These are phyloP conservation scores for Oenanthe sinensis DNA, from an alignment of 129 eudicot genomes.

Conservation along the genomic window DNA sequence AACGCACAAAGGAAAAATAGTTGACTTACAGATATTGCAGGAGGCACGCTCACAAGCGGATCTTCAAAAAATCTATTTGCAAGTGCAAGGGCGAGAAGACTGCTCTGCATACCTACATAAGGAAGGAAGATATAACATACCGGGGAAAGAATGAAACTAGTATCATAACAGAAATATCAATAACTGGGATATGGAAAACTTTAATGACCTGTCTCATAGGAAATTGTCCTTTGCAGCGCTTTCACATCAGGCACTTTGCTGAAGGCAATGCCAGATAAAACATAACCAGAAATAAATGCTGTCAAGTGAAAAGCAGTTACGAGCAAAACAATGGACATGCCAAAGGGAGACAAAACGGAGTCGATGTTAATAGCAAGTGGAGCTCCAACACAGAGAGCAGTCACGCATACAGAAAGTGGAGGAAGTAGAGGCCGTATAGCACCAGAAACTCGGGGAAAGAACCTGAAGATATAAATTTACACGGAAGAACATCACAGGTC, in stretches of 20 bases:
- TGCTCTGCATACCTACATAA: conserved; percentile 88
- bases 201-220: conserved; percentile 76
- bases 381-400: conserved; percentile 90
- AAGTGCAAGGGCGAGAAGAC: conserved; percentile 92
- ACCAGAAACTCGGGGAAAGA: conserved; percentile 55
- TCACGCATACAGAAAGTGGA: conserved; percentile 80
- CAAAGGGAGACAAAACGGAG: conserved; percentile 79
- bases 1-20: not conserved
- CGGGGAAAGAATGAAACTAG: not conserved
- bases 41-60: conserved; percentile 91
- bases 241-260: conserved; percentile 61
- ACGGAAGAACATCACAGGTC: not conserved
- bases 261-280: conserved; percentile 57
- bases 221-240: conserved; percentile 90
- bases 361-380: conserved; percentile 82
- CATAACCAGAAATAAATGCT: conserved; percentile 67
- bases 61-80: conserved; percentile 88
- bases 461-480: conserved; percentile 29
- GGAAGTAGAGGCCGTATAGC: conserved; percentile 78
- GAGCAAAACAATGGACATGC: conserved; percentile 65
- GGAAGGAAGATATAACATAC: not conserved
- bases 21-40: conserved; percentile 85
- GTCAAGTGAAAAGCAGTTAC: conserved; percentile 60
- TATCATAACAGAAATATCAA: conserved; percentile 2
- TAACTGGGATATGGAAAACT: not conserved